Evolutionary conservation across 2,329 filamentous ascomycete genomes (phyloP), one percentile per base, ranked within the genome.

Genomic region (Curvularia verruculosa): DNA sequence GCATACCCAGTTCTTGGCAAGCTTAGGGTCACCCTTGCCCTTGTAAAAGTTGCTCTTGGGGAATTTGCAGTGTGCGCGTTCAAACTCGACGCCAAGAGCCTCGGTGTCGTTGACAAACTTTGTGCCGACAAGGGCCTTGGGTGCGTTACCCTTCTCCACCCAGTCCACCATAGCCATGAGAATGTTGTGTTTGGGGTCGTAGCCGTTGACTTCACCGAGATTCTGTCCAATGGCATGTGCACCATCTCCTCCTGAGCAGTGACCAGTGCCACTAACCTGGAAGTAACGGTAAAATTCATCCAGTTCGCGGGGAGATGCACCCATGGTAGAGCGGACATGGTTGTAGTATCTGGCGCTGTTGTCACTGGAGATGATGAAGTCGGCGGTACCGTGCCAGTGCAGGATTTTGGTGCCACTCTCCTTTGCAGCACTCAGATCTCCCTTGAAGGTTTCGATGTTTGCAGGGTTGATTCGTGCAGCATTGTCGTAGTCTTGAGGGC

Each of bases 201-300:
- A 46, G 21, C 71, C 69, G 10, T 68, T 63, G 1, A 64, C 43
- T 18, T 62, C 60, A 3, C 39, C 40, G n/a, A 43, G 31, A 7
- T 28, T 28, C 49, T 76, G 73, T 1, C 75, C 75, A 37, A 77
- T 73, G 7, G 58, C 67, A 45, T 67, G 70, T 1, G 82, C 82
- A 1, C 83, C 82, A 1, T 70, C 72, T 6, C 84, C 84, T 5
- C 79, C 78, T 29, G 57, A 60, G 64, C 83, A 85, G 67, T 85
- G 84, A 2, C 69, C 75, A 74, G 84, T 82, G 6, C 83, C 84
- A 55, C 68, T 81, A 68, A 81, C 81, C 29, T 77, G 77, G 74
- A 86, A 85, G 69, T 78, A 81, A 46, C 83, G 78, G 61, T 83
- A 80, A 57, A 81, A 82, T 0, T 70, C 64, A 54, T 82, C 79